These are phyloP conservation scores for Hypsizygus marmoreus DNA, from an alignment of 768 basidiomycete species.

Conservation along the genomic window DNA sequence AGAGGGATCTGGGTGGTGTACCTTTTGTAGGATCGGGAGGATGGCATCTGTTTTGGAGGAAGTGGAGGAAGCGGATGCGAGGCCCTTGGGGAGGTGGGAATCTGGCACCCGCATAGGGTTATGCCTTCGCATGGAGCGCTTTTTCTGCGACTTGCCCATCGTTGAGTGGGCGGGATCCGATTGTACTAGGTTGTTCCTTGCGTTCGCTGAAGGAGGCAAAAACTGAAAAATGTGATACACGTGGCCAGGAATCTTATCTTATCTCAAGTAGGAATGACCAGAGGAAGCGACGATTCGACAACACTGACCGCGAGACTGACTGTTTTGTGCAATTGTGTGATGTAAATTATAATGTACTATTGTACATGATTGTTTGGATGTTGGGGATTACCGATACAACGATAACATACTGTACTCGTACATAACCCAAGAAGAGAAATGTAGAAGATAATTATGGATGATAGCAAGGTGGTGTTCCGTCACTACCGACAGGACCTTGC, in stretches of 20 bases:
- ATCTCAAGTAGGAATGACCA: conserved; percentile 3
- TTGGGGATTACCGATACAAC: conserved; percentile 6
- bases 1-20: conserved; percentile 24
- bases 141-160: conserved; percentile 97
- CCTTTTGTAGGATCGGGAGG: conserved; percentile 90
- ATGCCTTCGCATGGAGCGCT: conserved; percentile 79
- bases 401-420: not conserved
- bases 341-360: too few relatives aligned
- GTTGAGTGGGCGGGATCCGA: conserved; percentile 5
- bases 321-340: not conserved
- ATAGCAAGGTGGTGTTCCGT: conserved; percentile 23
- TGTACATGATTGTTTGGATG: not conserved
- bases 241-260: conserved; percentile 17
- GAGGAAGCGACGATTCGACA: not conserved
- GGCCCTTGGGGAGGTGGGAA: conserved; percentile 83
- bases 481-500: conserved; percentile 21
- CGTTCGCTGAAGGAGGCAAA: not conserved
- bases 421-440: conserved; percentile 12
- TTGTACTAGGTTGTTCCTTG: not conserved
- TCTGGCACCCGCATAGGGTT: conserved; percentile 95
- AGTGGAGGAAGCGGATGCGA: conserved; percentile 69
- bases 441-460: conserved; percentile 15
- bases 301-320: not conserved
- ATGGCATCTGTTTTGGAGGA: conserved; percentile 79
- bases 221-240: conserved; percentile 11